Conservation (phyloP, 345 rosid species). For the Pseudoturritis turrita region DNA sequence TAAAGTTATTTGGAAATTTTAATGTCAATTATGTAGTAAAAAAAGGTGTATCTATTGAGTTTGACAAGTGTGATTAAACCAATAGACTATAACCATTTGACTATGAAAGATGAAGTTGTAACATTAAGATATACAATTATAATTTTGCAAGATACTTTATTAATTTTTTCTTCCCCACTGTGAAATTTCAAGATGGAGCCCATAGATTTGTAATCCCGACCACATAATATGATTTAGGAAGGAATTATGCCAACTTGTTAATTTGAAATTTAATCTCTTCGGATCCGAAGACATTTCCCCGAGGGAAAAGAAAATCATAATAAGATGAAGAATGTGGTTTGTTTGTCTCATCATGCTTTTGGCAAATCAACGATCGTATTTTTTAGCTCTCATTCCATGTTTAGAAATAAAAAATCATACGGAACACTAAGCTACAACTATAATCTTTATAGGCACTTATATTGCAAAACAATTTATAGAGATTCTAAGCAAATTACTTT, state of each 20-base stretch:
- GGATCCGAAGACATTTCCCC: neutral
- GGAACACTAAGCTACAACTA: neutral
- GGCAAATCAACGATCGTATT: neutral
- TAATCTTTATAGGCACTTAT: neutral
- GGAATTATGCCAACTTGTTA: conserved; percentile 1
- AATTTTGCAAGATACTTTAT: neutral
- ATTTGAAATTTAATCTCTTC: neutral
- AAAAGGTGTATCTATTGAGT: neutral
- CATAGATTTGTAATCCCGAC: conserved; percentile 18
- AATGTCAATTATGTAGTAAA: neutral
- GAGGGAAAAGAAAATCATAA: neutral
- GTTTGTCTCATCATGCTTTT: conserved; percentile 20
- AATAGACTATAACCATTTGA: neutral
- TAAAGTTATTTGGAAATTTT: neutral
- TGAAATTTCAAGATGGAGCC: conserved; percentile 10
- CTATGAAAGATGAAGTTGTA: neutral
- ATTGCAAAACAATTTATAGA: neutral
- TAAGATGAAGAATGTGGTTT: neutral
- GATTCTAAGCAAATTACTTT: neutral
- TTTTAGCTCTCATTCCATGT: neutral
- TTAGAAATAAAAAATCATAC: neutral
- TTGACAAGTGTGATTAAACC: neutral
- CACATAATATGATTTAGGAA: conserved; percentile 7
- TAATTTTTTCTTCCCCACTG: neutral
- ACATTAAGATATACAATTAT: neutral